phyloP scores from a whole-genome alignment of 2,329 filamentous ascomycete genomes.

The Verticillium longisporum region DNA sequence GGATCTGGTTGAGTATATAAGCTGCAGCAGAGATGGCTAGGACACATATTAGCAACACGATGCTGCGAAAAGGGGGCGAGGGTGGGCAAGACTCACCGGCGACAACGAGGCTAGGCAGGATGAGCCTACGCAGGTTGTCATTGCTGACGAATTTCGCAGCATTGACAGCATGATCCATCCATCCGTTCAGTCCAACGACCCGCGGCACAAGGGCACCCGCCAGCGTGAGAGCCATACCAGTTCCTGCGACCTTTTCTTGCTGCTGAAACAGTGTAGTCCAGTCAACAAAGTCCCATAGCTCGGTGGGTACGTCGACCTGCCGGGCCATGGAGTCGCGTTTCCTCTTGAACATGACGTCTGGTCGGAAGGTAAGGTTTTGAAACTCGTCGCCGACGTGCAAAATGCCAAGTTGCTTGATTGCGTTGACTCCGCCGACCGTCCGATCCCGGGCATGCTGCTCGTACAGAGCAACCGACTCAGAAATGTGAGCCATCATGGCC shows the following conservation, averaged over 20 bases:
- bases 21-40: constrained; percentile 66
- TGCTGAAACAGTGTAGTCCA: constrained; percentile 72
- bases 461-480: constrained; percentile 68
- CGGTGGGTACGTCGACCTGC: constrained; percentile 80
- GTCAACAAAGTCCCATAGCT: constrained; percentile 92
- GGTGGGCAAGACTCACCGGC: constrained; percentile 57
- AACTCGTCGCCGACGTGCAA: constrained; percentile 85
- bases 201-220: constrained; percentile 78
- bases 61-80: neutral
- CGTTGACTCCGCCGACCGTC: constrained; percentile 74
- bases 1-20: constrained; percentile 82
- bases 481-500: constrained; percentile 85
- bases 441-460: constrained; percentile 79
- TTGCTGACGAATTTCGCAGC: constrained; percentile 75
- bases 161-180: constrained; percentile 81
- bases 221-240: constrained; percentile 89
- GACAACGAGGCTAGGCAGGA: constrained; percentile 72
- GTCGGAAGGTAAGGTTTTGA: constrained; percentile 76
- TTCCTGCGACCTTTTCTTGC: constrained; percentile 92
- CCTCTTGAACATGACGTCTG: constrained; percentile 88
- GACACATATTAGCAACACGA: too few species aligned
- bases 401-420: constrained; percentile 83
- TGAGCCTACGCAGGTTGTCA: constrained; percentile 71
- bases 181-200: constrained; percentile 75
- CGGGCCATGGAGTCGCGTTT: constrained; percentile 74